These are phyloP conservation scores for Acanthamoeba royreba DNA, from an alignment of 208 protist genomes.

Conservation along the genomic window DNA sequence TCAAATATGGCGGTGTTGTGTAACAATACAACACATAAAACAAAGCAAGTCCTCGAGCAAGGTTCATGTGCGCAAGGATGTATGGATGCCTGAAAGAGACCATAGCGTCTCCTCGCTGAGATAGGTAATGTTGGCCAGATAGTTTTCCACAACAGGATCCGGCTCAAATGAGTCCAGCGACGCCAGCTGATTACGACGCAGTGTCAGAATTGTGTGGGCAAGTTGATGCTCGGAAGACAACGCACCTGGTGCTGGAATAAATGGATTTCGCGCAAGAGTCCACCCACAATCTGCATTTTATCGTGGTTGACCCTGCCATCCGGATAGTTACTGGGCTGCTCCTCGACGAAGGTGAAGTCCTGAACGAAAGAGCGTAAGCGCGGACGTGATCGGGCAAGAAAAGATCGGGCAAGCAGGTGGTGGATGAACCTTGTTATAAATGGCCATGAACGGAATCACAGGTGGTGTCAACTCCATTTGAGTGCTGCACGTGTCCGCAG, in stretches of 20 bases:
- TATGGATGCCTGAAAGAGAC: background rate
- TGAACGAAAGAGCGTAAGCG: no score
- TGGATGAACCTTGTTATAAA: background rate
- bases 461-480: background rate
- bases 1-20: no score
- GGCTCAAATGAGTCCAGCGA: background rate
- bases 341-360: slow-evolving; percentile 2
- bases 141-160: background rate
- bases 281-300: background rate
- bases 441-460: background rate
- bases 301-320: background rate
- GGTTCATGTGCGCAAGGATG: background rate
- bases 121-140: slow-evolving; percentile 5
- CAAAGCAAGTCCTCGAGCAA: no score
- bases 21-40: no score
- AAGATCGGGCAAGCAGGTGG: background rate
- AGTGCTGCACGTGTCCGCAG: no score
- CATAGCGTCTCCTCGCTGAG: background rate
- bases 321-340: background rate
- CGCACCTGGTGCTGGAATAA: background rate
- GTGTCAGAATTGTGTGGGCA: background rate
- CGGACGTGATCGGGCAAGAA: no score
- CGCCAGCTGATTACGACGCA: background rate
- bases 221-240: background rate
- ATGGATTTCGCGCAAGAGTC: background rate